Evolutionary conservation across 2,329 filamentous ascomycete genomes (phyloP), one percentile per base, ranked within the genome.

Genomic region (Cucurbitaria berberidis): DNA sequence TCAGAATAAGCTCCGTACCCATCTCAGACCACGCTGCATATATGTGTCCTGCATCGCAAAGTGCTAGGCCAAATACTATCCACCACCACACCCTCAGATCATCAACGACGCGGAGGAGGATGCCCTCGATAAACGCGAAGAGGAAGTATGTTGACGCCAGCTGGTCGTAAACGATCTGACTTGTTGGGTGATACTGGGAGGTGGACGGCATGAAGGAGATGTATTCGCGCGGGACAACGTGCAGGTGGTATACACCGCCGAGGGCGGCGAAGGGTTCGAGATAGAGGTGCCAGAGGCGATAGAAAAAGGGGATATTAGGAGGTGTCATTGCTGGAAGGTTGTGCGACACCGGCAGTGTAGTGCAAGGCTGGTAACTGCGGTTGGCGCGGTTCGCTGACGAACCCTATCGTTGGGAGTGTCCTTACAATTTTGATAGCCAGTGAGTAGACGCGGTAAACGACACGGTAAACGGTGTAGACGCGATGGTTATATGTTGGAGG

Each of bases 101-200:
- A 27, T 79, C 78, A 8, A 89, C 89, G 8, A 84, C 81, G 24
- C 90, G 85, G 57, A 93, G 80, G 10, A 93, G 86, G 18, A 92
- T 74, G 1, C 87, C 89, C 75, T 93, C 88, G 76, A 89, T 91
- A 67, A 93, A 77, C 24, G 89, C 86, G 74, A 93, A 91, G 51
- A 90, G 82, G 34, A 92, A 72, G 76, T 92, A 93, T 48, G 91
- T 80, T 69, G 91, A 91, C 21, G 87, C 88, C 34, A 93, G 83
- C 76, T 93, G 89, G 30, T 86, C 85, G 66, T 91, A 80, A 44
- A 91, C 78, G 52, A 91, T 84, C 1, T 77, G 44, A 52, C 70
- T 46, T 51, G 74, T 63, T 32, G 63, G 32, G 69, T 53, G 59
- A 77, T 66, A 66, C 77, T 68, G 6, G 76, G 78, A 7, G 81